phyloP scores from a whole-genome alignment of 257 asterid genomes.

The Solanum pennellii region DNA sequence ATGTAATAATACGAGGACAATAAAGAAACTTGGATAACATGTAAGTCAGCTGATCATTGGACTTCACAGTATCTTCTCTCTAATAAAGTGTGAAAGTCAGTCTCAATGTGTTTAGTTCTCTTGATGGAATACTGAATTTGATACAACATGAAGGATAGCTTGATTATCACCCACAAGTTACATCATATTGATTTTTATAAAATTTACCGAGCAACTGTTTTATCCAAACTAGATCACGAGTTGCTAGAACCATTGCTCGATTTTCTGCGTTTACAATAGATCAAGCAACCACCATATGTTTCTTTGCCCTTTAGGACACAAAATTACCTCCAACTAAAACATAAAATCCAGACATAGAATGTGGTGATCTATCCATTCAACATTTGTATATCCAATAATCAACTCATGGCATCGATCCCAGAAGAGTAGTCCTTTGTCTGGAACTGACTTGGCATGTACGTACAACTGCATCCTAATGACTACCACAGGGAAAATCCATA shows the following conservation, averaged over 20 bases:
- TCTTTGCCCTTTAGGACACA: not conserved
- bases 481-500: not conserved
- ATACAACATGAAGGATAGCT: not conserved
- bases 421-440: not conserved
- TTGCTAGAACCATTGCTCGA: not conserved
- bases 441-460: not conserved
- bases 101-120: not conserved
- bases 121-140: not conserved
- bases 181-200: not conserved
- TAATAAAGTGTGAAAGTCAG: not conserved
- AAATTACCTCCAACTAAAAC: not conserved
- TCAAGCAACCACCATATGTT: not conserved
- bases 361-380: not conserved
- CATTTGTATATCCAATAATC: not conserved
- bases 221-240: not conserved
- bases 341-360: not conserved
- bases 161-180: not conserved
- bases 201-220: not conserved
- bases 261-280: not conserved
- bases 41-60: not conserved
- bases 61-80: not conserved
- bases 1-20: not conserved
- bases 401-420: not conserved
- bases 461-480: not conserved
- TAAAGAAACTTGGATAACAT: not conserved